A percentile compares a stretch with the other conserved stretches of the same genome.
These are phyloP conservation scores for Przewalskia tangutica DNA, from an alignment of 257 asterid species.

Conservation along the genomic window DNA sequence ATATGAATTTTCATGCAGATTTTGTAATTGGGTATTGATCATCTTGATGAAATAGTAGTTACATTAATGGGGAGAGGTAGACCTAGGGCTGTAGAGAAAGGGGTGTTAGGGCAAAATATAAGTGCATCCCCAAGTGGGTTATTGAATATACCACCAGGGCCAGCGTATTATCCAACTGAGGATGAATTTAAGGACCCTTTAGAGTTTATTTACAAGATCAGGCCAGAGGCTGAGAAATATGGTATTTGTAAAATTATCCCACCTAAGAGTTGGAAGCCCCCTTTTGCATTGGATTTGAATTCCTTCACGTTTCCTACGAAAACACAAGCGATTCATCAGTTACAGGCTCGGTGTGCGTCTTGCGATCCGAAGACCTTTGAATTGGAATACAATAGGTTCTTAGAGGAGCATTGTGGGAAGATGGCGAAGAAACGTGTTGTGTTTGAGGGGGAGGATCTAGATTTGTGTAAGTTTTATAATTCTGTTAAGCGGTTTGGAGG, in stretches of 20 bases:
- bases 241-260: conserved; percentile 96
- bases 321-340: conserved; percentile 87
- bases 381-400: conserved; percentile 65
- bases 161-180: conserved; percentile 75
- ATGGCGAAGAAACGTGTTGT: conserved; percentile 53
- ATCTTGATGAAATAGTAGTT: neutral
- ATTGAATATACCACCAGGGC: conserved; percentile 68
- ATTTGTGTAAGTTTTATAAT: conserved; percentile 77
- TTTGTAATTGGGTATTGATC: neutral
- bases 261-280: conserved; percentile 81
- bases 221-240: conserved; percentile 87
- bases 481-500: conserved; percentile 90
- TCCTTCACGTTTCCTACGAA: conserved; percentile 75
- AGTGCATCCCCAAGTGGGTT: conserved; percentile 36
- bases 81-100: conserved; percentile 68
- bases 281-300: conserved; percentile 70
- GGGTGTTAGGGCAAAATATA: conserved; percentile 48
- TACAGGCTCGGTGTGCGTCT: conserved; percentile 79
- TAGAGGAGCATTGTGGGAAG: conserved; percentile 76
- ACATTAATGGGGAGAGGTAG: conserved; percentile 75
- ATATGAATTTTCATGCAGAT: neutral
- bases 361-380: conserved; percentile 79
- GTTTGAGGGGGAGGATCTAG: conserved; percentile 77
- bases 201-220: conserved; percentile 79
- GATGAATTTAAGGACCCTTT: conserved; percentile 90